These are phyloP conservation scores for Plasmodium billcollinsi DNA, from an alignment of 169 alveolate species.

Conservation along the genomic window DNA sequence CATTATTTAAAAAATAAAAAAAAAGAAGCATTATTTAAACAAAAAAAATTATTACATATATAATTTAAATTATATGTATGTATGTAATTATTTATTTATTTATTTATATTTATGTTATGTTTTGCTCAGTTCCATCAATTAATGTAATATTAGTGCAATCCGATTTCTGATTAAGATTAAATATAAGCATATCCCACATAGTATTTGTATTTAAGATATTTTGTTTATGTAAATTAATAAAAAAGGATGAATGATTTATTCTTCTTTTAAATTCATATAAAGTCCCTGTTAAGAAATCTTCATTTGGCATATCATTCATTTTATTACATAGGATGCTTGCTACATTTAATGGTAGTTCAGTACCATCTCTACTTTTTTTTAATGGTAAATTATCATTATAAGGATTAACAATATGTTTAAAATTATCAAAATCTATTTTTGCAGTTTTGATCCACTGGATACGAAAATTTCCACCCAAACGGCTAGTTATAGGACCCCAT, in stretches of 20 bases:
- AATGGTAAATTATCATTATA: slow-evolving; percentile 86
- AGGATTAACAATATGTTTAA: slow-evolving; percentile 84
- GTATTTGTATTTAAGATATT: slow-evolving; percentile 48
- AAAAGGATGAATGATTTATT: slow-evolving; percentile 44
- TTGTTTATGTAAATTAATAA: slow-evolving; percentile 43
- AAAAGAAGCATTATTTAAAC: no score
- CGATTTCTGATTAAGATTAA: slow-evolving; percentile 48
- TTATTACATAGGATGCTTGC: slow-evolving; percentile 82
- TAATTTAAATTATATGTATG: neutral
- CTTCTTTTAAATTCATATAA: slow-evolving; percentile 72
- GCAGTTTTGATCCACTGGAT: slow-evolving; percentile 89
- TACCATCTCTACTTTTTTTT: slow-evolving; percentile 88
- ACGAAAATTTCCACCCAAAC: slow-evolving; percentile 89
- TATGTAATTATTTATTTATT: neutral
- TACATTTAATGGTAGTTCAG: slow-evolving; percentile 85
- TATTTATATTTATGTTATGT: slow-evolving; percentile 6
- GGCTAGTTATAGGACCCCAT: slow-evolving; percentile 85
- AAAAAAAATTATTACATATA: neutral
- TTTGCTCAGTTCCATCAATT: slow-evolving; percentile 63
- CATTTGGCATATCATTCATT: slow-evolving; percentile 49
- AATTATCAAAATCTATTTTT: slow-evolving; percentile 83
- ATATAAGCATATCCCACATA: slow-evolving; percentile 52
- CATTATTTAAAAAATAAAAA: no score
- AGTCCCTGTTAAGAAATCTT: slow-evolving; percentile 67
- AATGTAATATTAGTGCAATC: slow-evolving; percentile 55